Evolutionary conservation across 139 green algal species (phyloP).

Genomic region (Ettlia oleoabundans): DNA sequence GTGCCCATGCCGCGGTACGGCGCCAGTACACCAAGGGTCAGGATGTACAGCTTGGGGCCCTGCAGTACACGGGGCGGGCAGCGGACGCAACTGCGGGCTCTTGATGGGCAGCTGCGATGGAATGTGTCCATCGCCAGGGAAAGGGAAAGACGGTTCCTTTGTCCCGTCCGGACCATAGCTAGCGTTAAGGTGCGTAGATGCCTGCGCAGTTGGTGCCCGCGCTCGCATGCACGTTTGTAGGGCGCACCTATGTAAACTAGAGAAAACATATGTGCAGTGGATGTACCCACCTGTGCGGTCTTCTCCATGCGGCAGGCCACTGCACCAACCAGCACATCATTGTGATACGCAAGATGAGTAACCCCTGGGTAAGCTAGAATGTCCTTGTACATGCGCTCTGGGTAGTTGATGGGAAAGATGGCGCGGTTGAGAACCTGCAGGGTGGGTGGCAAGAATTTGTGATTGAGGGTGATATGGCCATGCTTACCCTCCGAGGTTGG

Average conservation of each 20-base stretch:
- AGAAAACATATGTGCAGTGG: too few species aligned
- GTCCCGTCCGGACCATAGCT: too few species aligned
- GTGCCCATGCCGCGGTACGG: conserved; percentile 81
- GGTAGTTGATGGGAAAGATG: conserved; percentile 86
- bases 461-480: too few species aligned
- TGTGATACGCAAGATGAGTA: conserved; percentile 62
- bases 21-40: conserved; percentile 87
- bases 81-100: too few species aligned
- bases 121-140: too few species aligned
- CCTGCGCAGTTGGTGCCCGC: too few species aligned
- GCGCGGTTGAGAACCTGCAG: conserved; percentile 66
- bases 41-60: conserved; percentile 81
- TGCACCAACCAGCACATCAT: conserved; percentile 64
- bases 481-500: too few species aligned
- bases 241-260: too few species aligned
- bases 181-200: too few species aligned
- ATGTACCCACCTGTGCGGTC: conserved; percentile 29
- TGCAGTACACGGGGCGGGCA: conserved; percentile 24
- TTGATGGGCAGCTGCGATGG: too few species aligned
- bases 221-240: too few species aligned
- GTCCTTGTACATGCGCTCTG: conserved; percentile 63
- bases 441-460: neutral
- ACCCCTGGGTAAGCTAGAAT: conserved; percentile 55
- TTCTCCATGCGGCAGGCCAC: conserved; percentile 77
- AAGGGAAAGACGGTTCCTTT: too few species aligned